Percentiles rank a stretch among this genome's conserved stretches.
Evolutionary conservation across 2,329 filamentous ascomycete species (phyloP).

Genomic region (Fusarium neocosmosporiellum): DNA sequence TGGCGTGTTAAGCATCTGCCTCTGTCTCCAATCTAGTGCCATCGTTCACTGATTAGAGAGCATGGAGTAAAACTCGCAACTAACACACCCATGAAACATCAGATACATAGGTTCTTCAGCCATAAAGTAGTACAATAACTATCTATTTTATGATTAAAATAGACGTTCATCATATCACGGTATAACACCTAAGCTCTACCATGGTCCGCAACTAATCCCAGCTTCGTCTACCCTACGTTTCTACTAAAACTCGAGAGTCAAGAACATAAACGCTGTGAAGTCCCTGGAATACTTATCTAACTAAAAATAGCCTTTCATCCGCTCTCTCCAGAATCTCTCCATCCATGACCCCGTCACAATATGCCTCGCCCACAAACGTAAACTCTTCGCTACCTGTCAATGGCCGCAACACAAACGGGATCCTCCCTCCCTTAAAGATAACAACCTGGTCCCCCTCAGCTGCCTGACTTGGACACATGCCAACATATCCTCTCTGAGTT

Average conservation of each 20-base stretch:
- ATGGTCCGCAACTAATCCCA: not conserved
- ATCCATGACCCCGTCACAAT: conserved; percentile 3
- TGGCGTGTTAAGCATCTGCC: not conserved
- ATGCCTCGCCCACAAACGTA: conserved; percentile 1
- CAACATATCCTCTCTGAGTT: not conserved
- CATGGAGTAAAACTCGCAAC: not conserved
- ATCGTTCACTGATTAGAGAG: not conserved
- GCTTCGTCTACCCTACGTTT: not conserved
- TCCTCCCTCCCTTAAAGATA: not conserved
- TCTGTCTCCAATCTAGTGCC: not conserved
- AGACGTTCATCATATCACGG: not conserved
- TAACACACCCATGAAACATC: too few relatives aligned
- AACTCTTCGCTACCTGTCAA: not conserved
- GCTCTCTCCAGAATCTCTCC: not conserved
- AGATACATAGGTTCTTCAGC: not conserved
- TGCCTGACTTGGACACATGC: not conserved
- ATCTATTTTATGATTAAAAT: not conserved
- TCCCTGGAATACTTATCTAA: not conserved
- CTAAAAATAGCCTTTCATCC: not conserved
- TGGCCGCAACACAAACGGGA: not conserved
- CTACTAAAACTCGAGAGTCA: not conserved
- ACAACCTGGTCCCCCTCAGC: not conserved
- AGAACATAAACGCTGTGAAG: not conserved
- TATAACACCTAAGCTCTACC: not conserved
- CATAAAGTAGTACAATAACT: not conserved